A percentile compares a stretch with the other conserved stretches of the same genome.
Evolutionary conservation across 306 rosid genomes (phyloP).

Genomic region (Vicia sativa): DNA sequence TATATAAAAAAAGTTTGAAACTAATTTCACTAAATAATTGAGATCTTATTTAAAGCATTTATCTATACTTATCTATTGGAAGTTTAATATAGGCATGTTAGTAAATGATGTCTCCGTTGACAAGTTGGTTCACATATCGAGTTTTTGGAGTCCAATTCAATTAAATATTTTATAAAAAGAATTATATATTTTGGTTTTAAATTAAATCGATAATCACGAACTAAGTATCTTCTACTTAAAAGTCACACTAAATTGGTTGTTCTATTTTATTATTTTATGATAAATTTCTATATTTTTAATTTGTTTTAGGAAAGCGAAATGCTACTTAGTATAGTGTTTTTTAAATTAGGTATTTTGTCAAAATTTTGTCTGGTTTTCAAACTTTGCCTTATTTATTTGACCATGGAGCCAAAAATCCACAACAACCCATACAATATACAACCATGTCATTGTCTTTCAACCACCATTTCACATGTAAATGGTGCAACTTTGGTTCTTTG

Average conservation of each 20-base stretch:
- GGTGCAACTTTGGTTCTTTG: slow-evolving; percentile 28
- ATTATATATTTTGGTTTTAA: too few relatives aligned
- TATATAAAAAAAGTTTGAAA: too few relatives aligned
- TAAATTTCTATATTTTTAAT: background rate
- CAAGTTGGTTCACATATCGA: too few relatives aligned
- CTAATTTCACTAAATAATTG: too few relatives aligned
- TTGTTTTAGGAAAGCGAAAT: slow-evolving; percentile 12
- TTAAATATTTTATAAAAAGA: too few relatives aligned
- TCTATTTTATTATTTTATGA: background rate
- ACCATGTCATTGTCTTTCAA: slow-evolving; percentile 41
- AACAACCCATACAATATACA: slow-evolving; percentile 40
- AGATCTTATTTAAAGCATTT: too few relatives aligned
- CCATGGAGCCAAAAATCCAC: slow-evolving; percentile 39
- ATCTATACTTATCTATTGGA: too few relatives aligned
- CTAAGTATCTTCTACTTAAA: background rate
- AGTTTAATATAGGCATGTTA: too few relatives aligned
- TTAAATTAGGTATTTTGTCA: slow-evolving; percentile 34
- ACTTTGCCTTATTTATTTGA: slow-evolving; percentile 72
- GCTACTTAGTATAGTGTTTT: slow-evolving; percentile 38
- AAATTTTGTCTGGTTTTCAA: slow-evolving; percentile 37
- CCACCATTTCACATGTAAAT: slow-evolving; percentile 37
- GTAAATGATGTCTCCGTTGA: too few relatives aligned
- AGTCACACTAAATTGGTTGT: background rate
- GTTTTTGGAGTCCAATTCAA: too few relatives aligned
- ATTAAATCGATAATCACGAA: background rate